Evolutionary conservation across 1,284 basidiomycete genomes (phyloP).

Genomic region (Waitea zeae): DNA sequence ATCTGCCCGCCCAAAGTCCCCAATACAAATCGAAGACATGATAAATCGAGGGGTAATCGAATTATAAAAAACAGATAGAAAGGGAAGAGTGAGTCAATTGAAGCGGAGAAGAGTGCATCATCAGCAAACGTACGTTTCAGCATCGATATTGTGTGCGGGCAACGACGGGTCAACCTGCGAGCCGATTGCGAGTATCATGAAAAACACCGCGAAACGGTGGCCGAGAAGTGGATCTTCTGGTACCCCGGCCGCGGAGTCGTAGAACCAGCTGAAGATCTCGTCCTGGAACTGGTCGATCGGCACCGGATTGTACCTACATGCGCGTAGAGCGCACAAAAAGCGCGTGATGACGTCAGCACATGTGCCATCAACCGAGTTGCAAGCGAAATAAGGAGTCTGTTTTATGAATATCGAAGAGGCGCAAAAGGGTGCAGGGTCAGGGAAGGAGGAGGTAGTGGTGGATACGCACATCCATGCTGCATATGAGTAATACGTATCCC

Average conservation of each 20-base stretch:
- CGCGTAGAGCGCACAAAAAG: too few species aligned
- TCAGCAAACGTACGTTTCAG: not conserved
- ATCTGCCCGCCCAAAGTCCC: slow-evolving; percentile 68
- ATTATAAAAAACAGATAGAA: too few species aligned
- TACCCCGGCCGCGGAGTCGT: slow-evolving; percentile 25
- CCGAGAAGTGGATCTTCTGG: slow-evolving; percentile 40
- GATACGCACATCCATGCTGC: slow-evolving; percentile 57
- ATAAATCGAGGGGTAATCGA: too few species aligned
- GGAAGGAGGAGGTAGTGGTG: slow-evolving; percentile 4
- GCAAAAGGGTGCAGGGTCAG: slow-evolving; percentile 28
- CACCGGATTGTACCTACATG: slow-evolving; percentile 63
- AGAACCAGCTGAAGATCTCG: slow-evolving; percentile 46
- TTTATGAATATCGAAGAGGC: too few species aligned
- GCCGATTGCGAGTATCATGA: slow-evolving; percentile 61
- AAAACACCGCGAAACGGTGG: slow-evolving; percentile 54
- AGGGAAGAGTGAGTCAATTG: not conserved
- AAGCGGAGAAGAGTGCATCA: not conserved
- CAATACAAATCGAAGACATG: too few species aligned
- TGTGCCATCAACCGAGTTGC: too few species aligned
- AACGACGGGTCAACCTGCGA: slow-evolving; percentile 48
- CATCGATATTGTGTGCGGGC: slow-evolving; percentile 48
- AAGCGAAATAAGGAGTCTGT: too few species aligned
- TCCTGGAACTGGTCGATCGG: slow-evolving; percentile 45
- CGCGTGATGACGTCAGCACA: too few species aligned
- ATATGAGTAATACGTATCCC: slow-evolving; percentile 45